phyloP scores from a whole-genome alignment of 352 stramenopile genomes.

The Achlya hypogyna region DNA sequence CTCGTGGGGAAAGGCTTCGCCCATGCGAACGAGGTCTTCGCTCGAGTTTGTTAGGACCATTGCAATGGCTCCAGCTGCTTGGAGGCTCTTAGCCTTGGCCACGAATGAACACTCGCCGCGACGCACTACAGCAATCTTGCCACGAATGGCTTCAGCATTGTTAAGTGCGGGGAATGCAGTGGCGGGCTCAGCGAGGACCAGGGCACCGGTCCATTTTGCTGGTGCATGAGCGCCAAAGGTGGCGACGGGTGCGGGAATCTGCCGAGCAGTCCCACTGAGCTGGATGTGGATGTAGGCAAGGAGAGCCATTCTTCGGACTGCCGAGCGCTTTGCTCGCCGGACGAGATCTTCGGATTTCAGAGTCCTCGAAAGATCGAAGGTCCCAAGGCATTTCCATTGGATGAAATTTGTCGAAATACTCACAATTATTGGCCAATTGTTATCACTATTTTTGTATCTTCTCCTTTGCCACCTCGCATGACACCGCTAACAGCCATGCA shows the following conservation, averaged over 20 bases:
- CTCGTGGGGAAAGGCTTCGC: constrained; percentile 14
- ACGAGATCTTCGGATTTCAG: not conserved
- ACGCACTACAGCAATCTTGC: constrained; percentile 49
- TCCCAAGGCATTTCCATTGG: not conserved
- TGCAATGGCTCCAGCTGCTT: constrained; percentile 42
- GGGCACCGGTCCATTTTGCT: constrained; percentile 21
- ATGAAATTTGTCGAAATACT: not conserved
- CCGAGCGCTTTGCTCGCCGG: not conserved
- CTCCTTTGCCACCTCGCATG: no score
- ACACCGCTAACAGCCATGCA: no score
- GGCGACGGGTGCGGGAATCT: constrained; percentile 30
- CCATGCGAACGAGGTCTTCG: constrained; percentile 19
- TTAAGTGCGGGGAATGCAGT: constrained; percentile 42
- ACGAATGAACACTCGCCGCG: constrained; percentile 61
- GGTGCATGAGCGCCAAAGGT: constrained; percentile 42
- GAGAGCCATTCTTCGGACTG: not conserved
- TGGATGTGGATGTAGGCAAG: constrained; percentile 4
- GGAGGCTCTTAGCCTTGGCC: constrained; percentile 48
- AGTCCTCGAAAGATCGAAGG: not conserved
- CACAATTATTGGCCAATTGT: not conserved
- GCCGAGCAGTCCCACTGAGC: not conserved
- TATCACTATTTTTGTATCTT: no score
- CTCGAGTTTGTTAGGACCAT: constrained; percentile 29
- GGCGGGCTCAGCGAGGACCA: constrained; percentile 51
- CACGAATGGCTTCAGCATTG: constrained; percentile 38